Base-by-base conservation (phyloP, 2,329 filamentous ascomycete species). In the Trichophyton verrucosum region DNA sequence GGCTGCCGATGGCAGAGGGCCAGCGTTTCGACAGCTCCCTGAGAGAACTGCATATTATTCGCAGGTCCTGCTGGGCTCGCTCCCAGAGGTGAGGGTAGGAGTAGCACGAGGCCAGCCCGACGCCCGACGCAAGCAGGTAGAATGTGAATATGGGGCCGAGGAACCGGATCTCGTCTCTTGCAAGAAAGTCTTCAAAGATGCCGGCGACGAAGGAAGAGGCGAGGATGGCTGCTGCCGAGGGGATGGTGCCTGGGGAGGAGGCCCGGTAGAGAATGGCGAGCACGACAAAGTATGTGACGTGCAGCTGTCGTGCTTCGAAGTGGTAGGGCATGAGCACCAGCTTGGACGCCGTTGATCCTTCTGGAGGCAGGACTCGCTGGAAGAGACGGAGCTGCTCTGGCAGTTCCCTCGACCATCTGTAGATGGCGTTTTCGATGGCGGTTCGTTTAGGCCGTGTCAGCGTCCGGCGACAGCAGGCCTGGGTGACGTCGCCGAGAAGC, bases 161-260 rank as follows among this genome's bases (percentile, higher is more conserved):
- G 55, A 71, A 76, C 27, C 72, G 71, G n/a, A 77, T 69, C 62
- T 77, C 74, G 60, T 77, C 75, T 9, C 75, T 68, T 30, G 73
- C 73, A 17, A 77, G 70, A 57, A 77, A 76, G 56, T 76, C 74
- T 63, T 77, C 74, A 44, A 76, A 77, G 3, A 77, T 76, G 2
- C 74, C 72, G 3, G 74, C 73, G 27, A 76, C 64, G 46, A 74
- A 76, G 0, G 75, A 76, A 0, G 75, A 75, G 15, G 75, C 73
- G 4, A 77, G 68, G 3, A 77, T 65, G 3, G 72, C 70, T 3
- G 71, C 72, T 8, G 72, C 66, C 3, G 75, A 76, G 0, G 73
- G 70, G 1, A 70, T 65, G 13, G 66, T 64, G 15, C 64, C 63
- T 1, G 65, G 62, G 17, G 71, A 68, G 2, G 67, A 61, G 3